phyloP scores from a whole-genome alignment of 306 rosid genomes.

The Trichosanthes truncata region DNA sequence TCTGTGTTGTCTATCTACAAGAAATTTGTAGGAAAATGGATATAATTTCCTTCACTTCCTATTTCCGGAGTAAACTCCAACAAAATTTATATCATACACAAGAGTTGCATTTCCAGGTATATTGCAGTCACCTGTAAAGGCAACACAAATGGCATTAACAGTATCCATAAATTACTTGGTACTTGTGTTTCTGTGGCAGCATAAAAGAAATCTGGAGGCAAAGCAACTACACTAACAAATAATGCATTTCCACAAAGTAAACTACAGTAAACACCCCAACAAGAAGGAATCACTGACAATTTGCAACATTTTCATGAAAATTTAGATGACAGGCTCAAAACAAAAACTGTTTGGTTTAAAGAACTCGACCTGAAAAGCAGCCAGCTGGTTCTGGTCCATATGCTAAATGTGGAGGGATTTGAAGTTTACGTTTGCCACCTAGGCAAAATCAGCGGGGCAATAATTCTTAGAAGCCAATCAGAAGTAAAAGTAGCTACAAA shows the following conservation, averaged over 20 bases:
- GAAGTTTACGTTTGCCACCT: slow-evolving; percentile 87
- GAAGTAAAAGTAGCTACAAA: neutral
- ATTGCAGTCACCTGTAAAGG: slow-evolving; percentile 80
- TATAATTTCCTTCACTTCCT: slow-evolving; percentile 30
- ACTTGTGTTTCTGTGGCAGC: neutral
- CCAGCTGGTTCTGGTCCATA: slow-evolving; percentile 99
- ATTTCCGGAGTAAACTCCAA: slow-evolving; percentile 75
- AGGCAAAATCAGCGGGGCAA: slow-evolving; percentile 13
- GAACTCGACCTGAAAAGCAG: slow-evolving; percentile 73
- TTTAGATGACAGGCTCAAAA: neutral
- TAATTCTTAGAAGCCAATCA: neutral
- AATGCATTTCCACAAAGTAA: neutral
- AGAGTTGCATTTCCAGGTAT: slow-evolving; percentile 90
- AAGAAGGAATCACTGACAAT: neutral
- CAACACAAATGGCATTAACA: slow-evolving; percentile 16
- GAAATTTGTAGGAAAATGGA: slow-evolving; percentile 1
- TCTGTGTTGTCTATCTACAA: slow-evolving; percentile 10
- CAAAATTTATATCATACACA: slow-evolving; percentile 64
- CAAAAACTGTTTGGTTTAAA: neutral
- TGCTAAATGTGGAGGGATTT: slow-evolving; percentile 77
- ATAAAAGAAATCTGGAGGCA: neutral
- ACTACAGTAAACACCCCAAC: neutral
- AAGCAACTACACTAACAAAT: neutral
- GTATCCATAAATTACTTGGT: neutral
- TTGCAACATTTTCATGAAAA: neutral